Conservation (phyloP, 208 protist genomes). For the Acanthamoeba healyi region DNA sequence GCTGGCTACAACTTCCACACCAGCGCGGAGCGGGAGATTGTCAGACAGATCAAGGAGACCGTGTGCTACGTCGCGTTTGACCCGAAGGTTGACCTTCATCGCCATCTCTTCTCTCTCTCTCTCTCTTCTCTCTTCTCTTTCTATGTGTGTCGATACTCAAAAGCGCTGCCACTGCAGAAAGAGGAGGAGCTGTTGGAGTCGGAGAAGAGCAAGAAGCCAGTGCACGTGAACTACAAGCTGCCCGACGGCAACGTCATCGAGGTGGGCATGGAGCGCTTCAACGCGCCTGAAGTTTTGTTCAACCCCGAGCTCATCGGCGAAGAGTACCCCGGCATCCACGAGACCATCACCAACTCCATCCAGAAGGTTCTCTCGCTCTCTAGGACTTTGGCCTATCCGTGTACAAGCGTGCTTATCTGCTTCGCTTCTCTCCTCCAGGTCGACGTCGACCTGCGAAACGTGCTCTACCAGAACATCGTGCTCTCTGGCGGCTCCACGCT, state of each 20-base stretch:
- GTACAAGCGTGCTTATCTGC: constrained; percentile 78
- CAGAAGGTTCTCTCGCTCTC: constrained; percentile 80
- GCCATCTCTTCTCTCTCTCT: not conserved
- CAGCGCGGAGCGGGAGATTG: constrained; percentile 93
- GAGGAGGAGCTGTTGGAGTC: constrained; percentile 75
- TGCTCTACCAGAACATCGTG: constrained; percentile 96
- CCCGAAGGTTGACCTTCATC: not conserved
- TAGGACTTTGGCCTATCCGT: not conserved
- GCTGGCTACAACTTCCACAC: constrained; percentile 85
- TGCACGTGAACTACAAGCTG: constrained; percentile 92
- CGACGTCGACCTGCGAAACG: constrained; percentile 93
- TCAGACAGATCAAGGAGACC: constrained; percentile 94
- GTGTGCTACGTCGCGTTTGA: constrained; percentile 94
- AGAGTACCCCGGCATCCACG: constrained; percentile 90
- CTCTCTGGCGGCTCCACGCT: constrained; percentile 97
- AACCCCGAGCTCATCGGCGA: constrained; percentile 90
- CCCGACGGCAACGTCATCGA: constrained; percentile 92
- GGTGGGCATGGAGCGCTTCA: constrained; percentile 75
- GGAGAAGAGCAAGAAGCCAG: constrained; percentile 79
- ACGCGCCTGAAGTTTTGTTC: constrained; percentile 93
- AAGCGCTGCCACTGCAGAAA: no score
- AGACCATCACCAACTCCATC: constrained; percentile 87
- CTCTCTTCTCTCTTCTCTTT: not conserved
- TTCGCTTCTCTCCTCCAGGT: constrained; percentile 87
- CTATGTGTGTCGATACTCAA: no score